These are phyloP conservation scores for Arthroderma sp. DNA, from an alignment of 2,329 filamentous ascomycete species.

Conservation along the genomic window DNA sequence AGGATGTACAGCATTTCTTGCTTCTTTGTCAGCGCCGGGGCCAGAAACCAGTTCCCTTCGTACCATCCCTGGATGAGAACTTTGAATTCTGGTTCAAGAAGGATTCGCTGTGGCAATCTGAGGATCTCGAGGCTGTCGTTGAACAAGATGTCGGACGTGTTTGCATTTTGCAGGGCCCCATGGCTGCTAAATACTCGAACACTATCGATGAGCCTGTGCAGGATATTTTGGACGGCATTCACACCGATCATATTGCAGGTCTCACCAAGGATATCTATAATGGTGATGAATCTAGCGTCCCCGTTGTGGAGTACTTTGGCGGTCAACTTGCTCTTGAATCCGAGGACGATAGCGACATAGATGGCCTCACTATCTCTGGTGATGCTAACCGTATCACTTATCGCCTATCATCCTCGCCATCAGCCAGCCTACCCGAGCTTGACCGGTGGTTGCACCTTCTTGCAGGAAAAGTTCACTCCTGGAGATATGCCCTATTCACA, in stretches of 20 bases:
- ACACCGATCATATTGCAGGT: constrained; percentile 70
- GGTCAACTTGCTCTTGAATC: constrained; percentile 61
- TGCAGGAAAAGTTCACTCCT: constrained; percentile 73
- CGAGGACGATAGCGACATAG: constrained; percentile 61
- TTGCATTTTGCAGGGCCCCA: constrained; percentile 90
- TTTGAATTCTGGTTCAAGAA: constrained; percentile 99
- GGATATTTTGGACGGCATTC: constrained; percentile 83
- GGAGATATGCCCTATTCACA: constrained; percentile 88
- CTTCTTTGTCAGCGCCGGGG: constrained; percentile 79
- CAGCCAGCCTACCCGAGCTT: constrained; percentile 58
- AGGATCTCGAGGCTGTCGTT: constrained; percentile 90
- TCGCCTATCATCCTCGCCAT: constrained; percentile 63
- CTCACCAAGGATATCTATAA: constrained; percentile 70
- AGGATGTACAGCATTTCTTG: constrained; percentile 95
- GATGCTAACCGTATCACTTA: constrained; percentile 71
- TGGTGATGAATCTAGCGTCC: constrained; percentile 59
- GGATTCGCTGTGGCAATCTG: constrained; percentile 97
- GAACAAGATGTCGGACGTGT: constrained; percentile 91
- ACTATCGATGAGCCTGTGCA: constrained; percentile 87
- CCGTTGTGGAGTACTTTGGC: constrained; percentile 87
- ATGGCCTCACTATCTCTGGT: constrained; percentile 72
- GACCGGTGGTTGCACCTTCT: constrained; percentile 82
- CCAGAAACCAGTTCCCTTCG: constrained; percentile 95
- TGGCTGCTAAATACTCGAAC: constrained; percentile 80
- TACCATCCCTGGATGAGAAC: constrained; percentile 87